Base-by-base conservation (phyloP, 1,139 yeast genomes). In the Candida albicans region DNA sequence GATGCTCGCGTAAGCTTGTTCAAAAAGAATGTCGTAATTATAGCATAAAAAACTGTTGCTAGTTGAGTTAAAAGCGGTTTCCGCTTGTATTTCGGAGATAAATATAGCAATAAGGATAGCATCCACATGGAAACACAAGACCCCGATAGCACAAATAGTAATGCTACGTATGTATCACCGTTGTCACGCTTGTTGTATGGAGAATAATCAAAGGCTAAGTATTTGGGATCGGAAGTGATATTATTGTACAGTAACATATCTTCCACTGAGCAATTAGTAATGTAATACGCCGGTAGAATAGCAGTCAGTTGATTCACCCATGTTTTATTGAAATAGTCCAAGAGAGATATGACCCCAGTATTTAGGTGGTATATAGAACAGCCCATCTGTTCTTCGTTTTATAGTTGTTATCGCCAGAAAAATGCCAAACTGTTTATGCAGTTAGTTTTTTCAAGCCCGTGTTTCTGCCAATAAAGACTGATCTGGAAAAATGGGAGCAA, bases 91-190 rank as follows among this genome's bases (percentile, higher is more conserved):
- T 64, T 65, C 0, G 81, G 75, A 14, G 79, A 70, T 32, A 81
- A 56, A 40, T 68, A 58, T 33, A 78, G 61, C 41, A 79, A 55
- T 22, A 78, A 52, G 38, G 79, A 59, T 32, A 81, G 63, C 79
- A 80, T 75, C 85, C 85, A 80, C 31, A 75, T 61, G 2, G 77
- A 65, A 2, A 75, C 72, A 52, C 77, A 72, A 25, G 68, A 57
- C 2, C 75, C 78, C 47, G 71, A 64, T 13, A 70, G 56, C 25
- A 70, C 67, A 57, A 70, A 72, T 31, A 73, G 50, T 12, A 72
- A 55, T n/a, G 77, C 76, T 24, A 73, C 70, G 46, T 70, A 69
- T n/a, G 72, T 59, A 50, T 70, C 75, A 10, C 77, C 78, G 46
- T 65, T 66, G 45, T 68, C 69, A 15, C 61, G 47, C 37, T 58